phyloP scores from a whole-genome alignment of 2,329 filamentous ascomycete species.

The Didymella glomerata region DNA sequence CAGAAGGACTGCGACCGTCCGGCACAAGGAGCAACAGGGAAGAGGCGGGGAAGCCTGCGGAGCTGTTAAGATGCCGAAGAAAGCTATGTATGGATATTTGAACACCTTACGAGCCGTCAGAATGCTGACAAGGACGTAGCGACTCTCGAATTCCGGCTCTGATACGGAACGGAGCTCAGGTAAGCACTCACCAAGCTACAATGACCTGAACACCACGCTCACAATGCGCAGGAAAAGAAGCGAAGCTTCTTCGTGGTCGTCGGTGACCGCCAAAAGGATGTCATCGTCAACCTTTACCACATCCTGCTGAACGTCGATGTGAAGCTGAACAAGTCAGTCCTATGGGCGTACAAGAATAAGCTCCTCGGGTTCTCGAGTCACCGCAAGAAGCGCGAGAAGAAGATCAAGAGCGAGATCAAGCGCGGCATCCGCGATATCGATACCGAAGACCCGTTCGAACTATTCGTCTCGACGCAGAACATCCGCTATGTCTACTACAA shows the following conservation, averaged over 20 bases:
- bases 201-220: slow-evolving; percentile 13
- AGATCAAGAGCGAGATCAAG: slow-evolving; percentile 99
- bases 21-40: slow-evolving; percentile 8
- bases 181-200: slow-evolving; percentile 18
- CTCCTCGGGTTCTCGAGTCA: slow-evolving; percentile 91
- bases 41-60: slow-evolving; percentile 45
- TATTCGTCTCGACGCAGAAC: slow-evolving; percentile 95
- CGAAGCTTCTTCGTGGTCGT: slow-evolving; percentile 98
- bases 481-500: slow-evolving; percentile 99
- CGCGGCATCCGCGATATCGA: slow-evolving; percentile 92
- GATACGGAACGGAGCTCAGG: slow-evolving; percentile 53
- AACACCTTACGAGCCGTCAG: neutral
- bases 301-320: slow-evolving; percentile 90
- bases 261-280: slow-evolving; percentile 92
- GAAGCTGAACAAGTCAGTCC: slow-evolving; percentile 92
- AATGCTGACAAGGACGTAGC: slow-evolving; percentile 32
- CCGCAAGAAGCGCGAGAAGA: slow-evolving; percentile 96
- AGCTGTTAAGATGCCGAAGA: slow-evolving; percentile 50
- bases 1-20: neutral
- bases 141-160: slow-evolving; percentile 53
- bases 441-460: slow-evolving; percentile 92
- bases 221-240: slow-evolving; percentile 77
- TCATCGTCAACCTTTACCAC: slow-evolving; percentile 93
- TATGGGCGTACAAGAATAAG: slow-evolving; percentile 99
- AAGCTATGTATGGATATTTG: slow-evolving; percentile 45